phyloP scores from a whole-genome alignment of 495 filamentous ascomycete species.

The Xylaria bambusicola region DNA sequence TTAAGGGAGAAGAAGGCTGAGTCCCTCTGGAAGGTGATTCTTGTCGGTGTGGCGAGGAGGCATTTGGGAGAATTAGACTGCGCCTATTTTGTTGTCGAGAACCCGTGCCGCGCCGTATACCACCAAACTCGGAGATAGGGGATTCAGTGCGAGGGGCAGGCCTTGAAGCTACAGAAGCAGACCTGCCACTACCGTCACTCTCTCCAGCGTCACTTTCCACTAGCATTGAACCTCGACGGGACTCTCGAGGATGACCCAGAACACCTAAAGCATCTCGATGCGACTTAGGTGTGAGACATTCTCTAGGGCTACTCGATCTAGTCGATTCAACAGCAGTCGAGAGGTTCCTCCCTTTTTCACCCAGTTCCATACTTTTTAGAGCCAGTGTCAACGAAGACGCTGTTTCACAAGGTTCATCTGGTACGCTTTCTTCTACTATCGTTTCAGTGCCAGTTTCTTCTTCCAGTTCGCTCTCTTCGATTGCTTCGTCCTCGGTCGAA shows the following conservation, averaged over 20 bases:
- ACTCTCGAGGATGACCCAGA: conserved; percentile 61
- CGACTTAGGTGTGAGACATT: conserved; percentile 88
- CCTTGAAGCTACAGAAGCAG: conserved; percentile 74
- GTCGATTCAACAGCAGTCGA: conserved; percentile 51
- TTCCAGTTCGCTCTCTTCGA: conserved; percentile 38
- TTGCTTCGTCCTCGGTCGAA: conserved; percentile 60
- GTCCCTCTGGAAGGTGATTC: conserved; percentile 75
- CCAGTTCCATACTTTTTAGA: conserved; percentile 50
- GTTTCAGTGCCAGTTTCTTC: conserved; percentile 32
- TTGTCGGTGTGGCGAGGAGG: conserved; percentile 76
- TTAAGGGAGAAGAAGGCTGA: conserved; percentile 82
- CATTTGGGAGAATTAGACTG: conserved; percentile 75
- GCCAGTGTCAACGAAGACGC: conserved; percentile 60
- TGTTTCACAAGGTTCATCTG: conserved; percentile 57
- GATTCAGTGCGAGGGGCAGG: conserved; percentile 75
- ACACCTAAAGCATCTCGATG: conserved; percentile 69
- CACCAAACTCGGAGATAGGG: conserved; percentile 78
- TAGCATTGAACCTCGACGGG: conserved; percentile 70
- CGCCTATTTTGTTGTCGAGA: conserved; percentile 77
- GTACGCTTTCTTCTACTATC: conserved; percentile 48
- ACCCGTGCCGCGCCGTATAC: conserved; percentile 67
- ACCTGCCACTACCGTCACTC: conserved; percentile 83
- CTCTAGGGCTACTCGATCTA: conserved; percentile 86
- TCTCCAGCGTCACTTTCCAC: conserved; percentile 76
- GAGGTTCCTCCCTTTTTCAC: conserved; percentile 43